Evolutionary conservation across 345 rosid genomes (phyloP).

Genomic region (Diplotaxis tenuifolia): DNA sequence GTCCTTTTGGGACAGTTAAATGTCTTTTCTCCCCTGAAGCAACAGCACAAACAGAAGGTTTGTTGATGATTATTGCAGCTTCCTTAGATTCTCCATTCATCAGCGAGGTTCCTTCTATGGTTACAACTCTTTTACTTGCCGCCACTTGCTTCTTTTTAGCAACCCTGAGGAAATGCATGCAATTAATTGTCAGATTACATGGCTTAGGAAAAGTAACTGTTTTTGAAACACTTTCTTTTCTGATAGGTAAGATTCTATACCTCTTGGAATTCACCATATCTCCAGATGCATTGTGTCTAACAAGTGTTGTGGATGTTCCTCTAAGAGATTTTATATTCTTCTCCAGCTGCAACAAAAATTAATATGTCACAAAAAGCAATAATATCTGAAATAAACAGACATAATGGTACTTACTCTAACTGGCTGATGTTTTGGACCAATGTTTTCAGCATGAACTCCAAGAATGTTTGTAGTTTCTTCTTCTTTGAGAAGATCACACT

Average conservation of each 20-base stretch:
- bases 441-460: slow-evolving; percentile 30
- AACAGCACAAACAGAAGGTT: slow-evolving; percentile 40
- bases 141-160: slow-evolving; percentile 36
- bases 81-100: slow-evolving; percentile 33
- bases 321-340: slow-evolving; percentile 27
- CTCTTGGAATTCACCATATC: slow-evolving; percentile 3
- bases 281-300: slow-evolving; percentile 15
- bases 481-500: slow-evolving; percentile 42
- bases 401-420: slow-evolving; percentile 46
- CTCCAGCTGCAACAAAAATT: slow-evolving; percentile 23
- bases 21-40: slow-evolving; percentile 45
- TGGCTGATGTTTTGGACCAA: slow-evolving; percentile 36
- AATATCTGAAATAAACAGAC: neutral
- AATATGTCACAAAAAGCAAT: neutral
- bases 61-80: slow-evolving; percentile 35
- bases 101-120: slow-evolving; percentile 36
- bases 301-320: slow-evolving; percentile 34
- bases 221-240: slow-evolving; percentile 26
- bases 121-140: slow-evolving; percentile 22
- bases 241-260: slow-evolving; percentile 33
- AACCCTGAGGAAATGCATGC: slow-evolving; percentile 39
- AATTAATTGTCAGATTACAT: slow-evolving; percentile 3
- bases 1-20: slow-evolving; percentile 55
- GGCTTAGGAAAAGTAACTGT: neutral
- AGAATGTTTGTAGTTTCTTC: slow-evolving; percentile 25